A percentile compares a stretch with the other conserved stretches of the same genome.
Evolutionary conservation across 2,329 filamentous ascomycete species (phyloP).

Genomic region (Paecilomyces formosus): DNA sequence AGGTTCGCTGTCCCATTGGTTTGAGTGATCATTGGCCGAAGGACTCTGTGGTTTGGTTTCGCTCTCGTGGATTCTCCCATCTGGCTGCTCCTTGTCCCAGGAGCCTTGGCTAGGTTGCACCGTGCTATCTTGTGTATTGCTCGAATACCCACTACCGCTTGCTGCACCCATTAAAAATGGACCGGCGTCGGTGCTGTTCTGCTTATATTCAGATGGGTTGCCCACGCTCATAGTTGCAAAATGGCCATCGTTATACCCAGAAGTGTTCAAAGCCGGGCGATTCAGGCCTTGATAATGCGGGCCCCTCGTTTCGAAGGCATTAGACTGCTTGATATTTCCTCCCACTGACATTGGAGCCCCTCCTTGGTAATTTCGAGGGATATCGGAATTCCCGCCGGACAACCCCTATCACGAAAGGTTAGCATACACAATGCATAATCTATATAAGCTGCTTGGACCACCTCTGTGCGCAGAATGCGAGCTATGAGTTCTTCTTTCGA

Average conservation of each 20-base stretch:
- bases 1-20: no score
- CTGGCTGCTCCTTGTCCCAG: neutral
- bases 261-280: neutral
- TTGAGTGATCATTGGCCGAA: neutral
- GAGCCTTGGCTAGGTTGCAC: neutral
- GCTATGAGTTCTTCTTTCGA: conserved; percentile 1
- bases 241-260: neutral
- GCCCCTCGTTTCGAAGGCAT: neutral
- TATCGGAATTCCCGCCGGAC: neutral
- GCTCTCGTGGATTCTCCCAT: neutral
- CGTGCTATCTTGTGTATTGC: neutral
- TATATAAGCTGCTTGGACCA: neutral
- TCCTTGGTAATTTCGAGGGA: neutral
- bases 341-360: neutral
- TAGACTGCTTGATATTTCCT: neutral
- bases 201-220: neutral
- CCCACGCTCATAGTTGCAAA: neutral
- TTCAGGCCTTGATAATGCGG: neutral
- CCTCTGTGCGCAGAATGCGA: neutral
- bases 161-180: neutral
- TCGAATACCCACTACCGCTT: neutral
- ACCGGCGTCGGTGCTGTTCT: neutral
- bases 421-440: conserved; percentile 1
- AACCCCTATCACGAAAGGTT: conserved; percentile 8
- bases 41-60: neutral